Conservation (phyloP, 2,329 filamentous ascomycete genomes). For the Sphaerulina populicola region DNA sequence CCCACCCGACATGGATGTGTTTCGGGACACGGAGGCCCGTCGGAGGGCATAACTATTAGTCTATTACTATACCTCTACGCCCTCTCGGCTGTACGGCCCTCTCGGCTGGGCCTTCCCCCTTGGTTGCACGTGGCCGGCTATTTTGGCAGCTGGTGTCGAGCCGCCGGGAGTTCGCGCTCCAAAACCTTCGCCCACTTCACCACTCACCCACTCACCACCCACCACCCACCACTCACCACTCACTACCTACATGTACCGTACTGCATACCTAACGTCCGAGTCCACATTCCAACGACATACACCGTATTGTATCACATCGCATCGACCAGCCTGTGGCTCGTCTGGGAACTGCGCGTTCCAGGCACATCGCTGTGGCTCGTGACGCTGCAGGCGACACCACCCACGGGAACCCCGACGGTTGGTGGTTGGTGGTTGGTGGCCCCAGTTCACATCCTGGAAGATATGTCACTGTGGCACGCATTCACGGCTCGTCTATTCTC, state of each 20-base stretch:
- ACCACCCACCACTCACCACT: neutral
- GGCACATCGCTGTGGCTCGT: slow-evolving; percentile 5
- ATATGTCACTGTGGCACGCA: neutral
- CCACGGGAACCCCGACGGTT: slow-evolving; percentile 8
- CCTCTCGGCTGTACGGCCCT: no score
- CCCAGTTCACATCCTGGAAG: neutral
- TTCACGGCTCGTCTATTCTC: neutral
- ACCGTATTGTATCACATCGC: neutral
- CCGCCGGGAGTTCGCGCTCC: neutral
- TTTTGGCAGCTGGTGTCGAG: neutral
- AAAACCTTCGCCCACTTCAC: slow-evolving; percentile 13
- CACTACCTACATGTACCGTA: no score
- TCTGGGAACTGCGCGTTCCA: neutral
- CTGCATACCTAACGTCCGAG: neutral
- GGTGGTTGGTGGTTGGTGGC: slow-evolving; percentile 2
- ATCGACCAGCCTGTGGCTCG: neutral
- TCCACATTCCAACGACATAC: neutral
- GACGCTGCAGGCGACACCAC: neutral
- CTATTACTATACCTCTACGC: no score
- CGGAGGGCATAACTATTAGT: no score
- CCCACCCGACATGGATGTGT: neutral
- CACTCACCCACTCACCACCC: neutral
- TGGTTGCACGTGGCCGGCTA: slow-evolving; percentile 1
- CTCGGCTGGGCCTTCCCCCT: slow-evolving; percentile 3
- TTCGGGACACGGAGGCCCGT: neutral